Percentiles rank a stretch among this genome's conserved stretches.
phyloP scores from a whole-genome alignment of 352 stramenopile species.

The Phytopythium montanum region DNA sequence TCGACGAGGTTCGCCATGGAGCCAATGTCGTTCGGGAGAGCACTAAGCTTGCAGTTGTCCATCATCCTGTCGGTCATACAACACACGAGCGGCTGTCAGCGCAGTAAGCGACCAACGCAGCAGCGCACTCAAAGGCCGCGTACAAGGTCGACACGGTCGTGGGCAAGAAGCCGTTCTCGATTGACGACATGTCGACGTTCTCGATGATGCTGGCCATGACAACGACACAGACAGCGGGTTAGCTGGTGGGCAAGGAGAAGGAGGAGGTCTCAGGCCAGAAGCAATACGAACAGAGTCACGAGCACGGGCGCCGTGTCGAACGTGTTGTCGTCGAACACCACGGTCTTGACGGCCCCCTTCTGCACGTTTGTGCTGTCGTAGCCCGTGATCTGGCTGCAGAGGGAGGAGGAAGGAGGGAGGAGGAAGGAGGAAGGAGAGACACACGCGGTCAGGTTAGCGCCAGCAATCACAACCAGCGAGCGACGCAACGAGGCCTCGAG shows the following conservation, averaged over 20 bases:
- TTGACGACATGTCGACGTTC: conserved; percentile 38
- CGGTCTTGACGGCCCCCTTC: conserved; percentile 55
- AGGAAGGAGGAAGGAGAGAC: too few species aligned
- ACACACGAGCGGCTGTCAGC: too few species aligned
- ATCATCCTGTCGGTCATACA: conserved; percentile 28
- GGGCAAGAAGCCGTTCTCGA: conserved; percentile 27
- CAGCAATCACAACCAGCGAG: neutral
- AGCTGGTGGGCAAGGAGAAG: too few species aligned
- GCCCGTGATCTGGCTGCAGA: conserved; percentile 65
- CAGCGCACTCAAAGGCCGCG: neutral
- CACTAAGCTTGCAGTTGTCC: conserved; percentile 66
- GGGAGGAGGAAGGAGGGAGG: too few species aligned
- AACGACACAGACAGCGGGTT: too few species aligned
- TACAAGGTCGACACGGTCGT: conserved; percentile 27
- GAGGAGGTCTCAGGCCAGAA: conserved; percentile 20
- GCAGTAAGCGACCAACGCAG: too few species aligned
- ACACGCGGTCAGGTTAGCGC: neutral
- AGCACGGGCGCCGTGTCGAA: conserved; percentile 40
- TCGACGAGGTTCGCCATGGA: conserved; percentile 46
- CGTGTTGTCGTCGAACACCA: conserved; percentile 39
- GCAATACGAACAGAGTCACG: conserved; percentile 43
- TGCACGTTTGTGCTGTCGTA: conserved; percentile 48
- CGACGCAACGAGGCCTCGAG: too few species aligned
- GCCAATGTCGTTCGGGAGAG: conserved; percentile 40
- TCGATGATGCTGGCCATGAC: neutral